These are phyloP conservation scores for Citeromyces matritensis DNA, from an alignment of 805 yeast genomes.

Conservation along the genomic window DNA sequence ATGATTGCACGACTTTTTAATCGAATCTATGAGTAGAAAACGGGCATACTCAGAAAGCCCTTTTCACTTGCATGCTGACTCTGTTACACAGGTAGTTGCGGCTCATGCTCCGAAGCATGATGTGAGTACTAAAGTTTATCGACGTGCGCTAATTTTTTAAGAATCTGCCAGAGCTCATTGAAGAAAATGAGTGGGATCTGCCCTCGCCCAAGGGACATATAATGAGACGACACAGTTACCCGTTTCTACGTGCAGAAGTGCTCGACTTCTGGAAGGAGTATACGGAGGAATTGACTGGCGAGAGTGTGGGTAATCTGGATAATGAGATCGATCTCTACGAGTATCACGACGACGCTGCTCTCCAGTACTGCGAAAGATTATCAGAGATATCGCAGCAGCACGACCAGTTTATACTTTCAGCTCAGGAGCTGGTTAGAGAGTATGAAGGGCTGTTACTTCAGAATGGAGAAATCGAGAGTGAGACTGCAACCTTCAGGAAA, in stretches of 20 bases:
- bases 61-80: not conserved
- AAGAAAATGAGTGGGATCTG: too few relatives aligned
- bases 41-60: not conserved
- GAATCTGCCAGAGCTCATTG: too few relatives aligned
- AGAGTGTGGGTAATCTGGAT: too few relatives aligned
- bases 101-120: too few relatives aligned
- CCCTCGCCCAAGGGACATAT: too few relatives aligned
- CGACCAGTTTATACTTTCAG: not conserved
- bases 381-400: constrained; percentile 1
- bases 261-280: not conserved
- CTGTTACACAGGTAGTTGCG: not conserved
- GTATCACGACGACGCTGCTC: not conserved
- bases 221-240: too few relatives aligned
- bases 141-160: too few relatives aligned
- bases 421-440: not conserved
- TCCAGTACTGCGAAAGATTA: constrained; percentile 2
- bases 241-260: too few relatives aligned
- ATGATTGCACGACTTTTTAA: not conserved
- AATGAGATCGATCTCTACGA: not conserved
- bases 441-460: not conserved
- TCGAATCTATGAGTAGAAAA: not conserved
- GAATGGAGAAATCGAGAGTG: not conserved
- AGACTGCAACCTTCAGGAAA: too few relatives aligned
- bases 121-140: too few relatives aligned
- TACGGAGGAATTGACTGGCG: not conserved